Evolutionary conservation across 805 yeast species (phyloP).

Genomic region (Nakazawaea sp.): DNA sequence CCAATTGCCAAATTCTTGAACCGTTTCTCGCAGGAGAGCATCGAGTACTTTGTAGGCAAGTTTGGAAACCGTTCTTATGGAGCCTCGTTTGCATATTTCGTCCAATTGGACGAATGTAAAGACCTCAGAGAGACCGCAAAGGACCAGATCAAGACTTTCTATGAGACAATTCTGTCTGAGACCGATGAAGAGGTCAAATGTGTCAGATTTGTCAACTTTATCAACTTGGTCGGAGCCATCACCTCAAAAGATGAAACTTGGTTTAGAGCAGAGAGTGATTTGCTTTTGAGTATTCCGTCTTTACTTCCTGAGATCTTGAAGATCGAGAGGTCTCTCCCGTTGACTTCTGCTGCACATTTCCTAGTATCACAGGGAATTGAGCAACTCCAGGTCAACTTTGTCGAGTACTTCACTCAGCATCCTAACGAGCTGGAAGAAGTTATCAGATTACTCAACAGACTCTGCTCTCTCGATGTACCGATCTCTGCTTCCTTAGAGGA

Average conservation of each 20-base stretch:
- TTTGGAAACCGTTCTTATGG: slow-evolving; percentile 60
- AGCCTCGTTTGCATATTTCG: slow-evolving; percentile 60
- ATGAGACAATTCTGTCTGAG: slow-evolving; percentile 41
- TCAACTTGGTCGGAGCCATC: slow-evolving; percentile 57
- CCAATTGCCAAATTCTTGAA: slow-evolving; percentile 85
- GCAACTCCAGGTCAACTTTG: slow-evolving; percentile 47
- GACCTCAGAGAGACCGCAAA: slow-evolving; percentile 53
- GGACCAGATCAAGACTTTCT: slow-evolving; percentile 41
- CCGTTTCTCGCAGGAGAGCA: slow-evolving; percentile 71
- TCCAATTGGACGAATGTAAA: slow-evolving; percentile 44
- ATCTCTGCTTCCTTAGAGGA: slow-evolving; percentile 44
- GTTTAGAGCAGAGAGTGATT: slow-evolving; percentile 44
- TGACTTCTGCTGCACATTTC: slow-evolving; percentile 57
- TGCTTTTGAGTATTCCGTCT: slow-evolving; percentile 35
- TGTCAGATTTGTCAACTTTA: slow-evolving; percentile 63
- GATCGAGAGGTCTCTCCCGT: slow-evolving; percentile 32
- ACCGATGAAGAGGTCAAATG: slow-evolving; percentile 46
- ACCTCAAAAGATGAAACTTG: slow-evolving; percentile 42
- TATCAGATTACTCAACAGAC: slow-evolving; percentile 33
- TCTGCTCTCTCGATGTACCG: slow-evolving; percentile 38
- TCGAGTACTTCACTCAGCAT: slow-evolving; percentile 26
- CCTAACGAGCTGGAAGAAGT: slow-evolving; percentile 30
- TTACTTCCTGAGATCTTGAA: slow-evolving; percentile 36
- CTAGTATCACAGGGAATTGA: slow-evolving; percentile 66
- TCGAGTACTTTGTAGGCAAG: slow-evolving; percentile 61